These are phyloP conservation scores for Chaetomiaceae sp. DNA, from an alignment of 2,329 filamentous ascomycete species.

Conservation along the genomic window DNA sequence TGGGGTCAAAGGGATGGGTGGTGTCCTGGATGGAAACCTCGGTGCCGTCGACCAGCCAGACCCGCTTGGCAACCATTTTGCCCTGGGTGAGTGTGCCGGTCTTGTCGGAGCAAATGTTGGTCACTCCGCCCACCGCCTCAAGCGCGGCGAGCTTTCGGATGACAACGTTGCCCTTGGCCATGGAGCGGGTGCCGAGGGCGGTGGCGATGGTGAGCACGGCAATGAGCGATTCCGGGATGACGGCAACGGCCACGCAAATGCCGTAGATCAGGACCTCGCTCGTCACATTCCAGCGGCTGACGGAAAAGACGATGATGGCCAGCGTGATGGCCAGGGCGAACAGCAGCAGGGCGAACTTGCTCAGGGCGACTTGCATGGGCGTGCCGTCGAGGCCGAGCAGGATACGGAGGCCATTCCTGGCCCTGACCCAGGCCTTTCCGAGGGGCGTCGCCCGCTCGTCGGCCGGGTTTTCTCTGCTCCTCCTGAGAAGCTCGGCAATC, in stretches of 20 bases:
- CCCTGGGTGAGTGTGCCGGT: slow-evolving; percentile 64
- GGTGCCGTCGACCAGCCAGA: slow-evolving; percentile 55
- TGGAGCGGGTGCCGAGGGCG: slow-evolving; percentile 51
- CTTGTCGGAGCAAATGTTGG: slow-evolving; percentile 67
- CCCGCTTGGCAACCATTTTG: slow-evolving; percentile 61
- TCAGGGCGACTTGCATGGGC: slow-evolving; percentile 62
- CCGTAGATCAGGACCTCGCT: slow-evolving; percentile 46
- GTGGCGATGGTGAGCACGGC: slow-evolving; percentile 63
- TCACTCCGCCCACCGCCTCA: slow-evolving; percentile 65
- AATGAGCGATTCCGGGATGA: slow-evolving; percentile 54
- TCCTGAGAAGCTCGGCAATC: slow-evolving; percentile 53
- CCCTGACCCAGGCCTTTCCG: slow-evolving; percentile 23
- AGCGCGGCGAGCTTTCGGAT: slow-evolving; percentile 59
- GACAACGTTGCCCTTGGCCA: slow-evolving; percentile 53
- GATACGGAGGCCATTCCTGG: slow-evolving; percentile 31
- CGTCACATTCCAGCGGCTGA: slow-evolving; percentile 38
- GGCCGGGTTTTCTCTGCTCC: slow-evolving; percentile 40
- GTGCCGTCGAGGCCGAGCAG: slow-evolving; percentile 55
- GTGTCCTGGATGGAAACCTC: slow-evolving; percentile 51
- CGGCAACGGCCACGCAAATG: slow-evolving; percentile 47
- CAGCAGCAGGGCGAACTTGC: slow-evolving; percentile 62
- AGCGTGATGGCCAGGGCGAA: slow-evolving; percentile 52
- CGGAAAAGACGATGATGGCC: slow-evolving; percentile 41
- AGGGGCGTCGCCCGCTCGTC: slow-evolving; percentile 30
- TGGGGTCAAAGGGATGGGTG: slow-evolving; percentile 58